A percentile compares a stretch with the other conserved stretches of the same genome.
Evolutionary conservation across 768 basidiomycete species (phyloP).

Genomic region (Lactarius sanguifluus): DNA sequence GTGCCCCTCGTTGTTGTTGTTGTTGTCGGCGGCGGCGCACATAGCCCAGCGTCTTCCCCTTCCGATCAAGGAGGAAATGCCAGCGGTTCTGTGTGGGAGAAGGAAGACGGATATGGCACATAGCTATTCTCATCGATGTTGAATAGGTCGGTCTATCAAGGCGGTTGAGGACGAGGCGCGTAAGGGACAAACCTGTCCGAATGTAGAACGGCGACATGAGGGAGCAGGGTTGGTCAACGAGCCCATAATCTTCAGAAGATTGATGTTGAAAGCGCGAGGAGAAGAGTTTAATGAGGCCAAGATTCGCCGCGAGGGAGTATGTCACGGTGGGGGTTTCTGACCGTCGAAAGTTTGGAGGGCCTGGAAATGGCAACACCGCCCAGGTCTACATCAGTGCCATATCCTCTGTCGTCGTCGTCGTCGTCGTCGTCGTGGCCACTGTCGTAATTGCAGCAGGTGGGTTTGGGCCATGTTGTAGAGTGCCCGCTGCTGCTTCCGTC

Average conservation of each 20-base stretch:
- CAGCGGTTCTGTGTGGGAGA: conserved; percentile 37
- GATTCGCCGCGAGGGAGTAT: conserved; percentile 38
- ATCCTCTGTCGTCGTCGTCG: too few relatives aligned
- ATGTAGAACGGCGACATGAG: conserved; percentile 42
- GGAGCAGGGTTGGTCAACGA: conserved; percentile 71
- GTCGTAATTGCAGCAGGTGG: too few relatives aligned
- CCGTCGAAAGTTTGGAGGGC: too few relatives aligned
- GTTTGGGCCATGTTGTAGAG: too few relatives aligned
- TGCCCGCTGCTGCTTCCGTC: too few relatives aligned
- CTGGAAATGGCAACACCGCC: too few relatives aligned
- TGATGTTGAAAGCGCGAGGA: conserved; percentile 55
- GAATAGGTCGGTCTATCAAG: conserved; percentile 51
- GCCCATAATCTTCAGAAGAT: conserved; percentile 63
- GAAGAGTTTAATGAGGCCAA: conserved; percentile 53
- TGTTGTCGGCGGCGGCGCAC: too few relatives aligned
- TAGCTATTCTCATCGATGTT: conserved; percentile 75
- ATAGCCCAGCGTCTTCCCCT: conserved; percentile 66
- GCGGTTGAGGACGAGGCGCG: conserved; percentile 31
- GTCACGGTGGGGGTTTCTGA: conserved; percentile 26
- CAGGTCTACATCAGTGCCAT: too few relatives aligned
- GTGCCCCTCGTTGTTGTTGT: too few relatives aligned
- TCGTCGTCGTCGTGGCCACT: too few relatives aligned
- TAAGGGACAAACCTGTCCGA: conserved; percentile 41
- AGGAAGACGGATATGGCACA: conserved; percentile 45
- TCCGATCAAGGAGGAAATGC: conserved; percentile 61